Evolutionary conservation across 306 rosid genomes (phyloP).

Genomic region (Acacia confusa): DNA sequence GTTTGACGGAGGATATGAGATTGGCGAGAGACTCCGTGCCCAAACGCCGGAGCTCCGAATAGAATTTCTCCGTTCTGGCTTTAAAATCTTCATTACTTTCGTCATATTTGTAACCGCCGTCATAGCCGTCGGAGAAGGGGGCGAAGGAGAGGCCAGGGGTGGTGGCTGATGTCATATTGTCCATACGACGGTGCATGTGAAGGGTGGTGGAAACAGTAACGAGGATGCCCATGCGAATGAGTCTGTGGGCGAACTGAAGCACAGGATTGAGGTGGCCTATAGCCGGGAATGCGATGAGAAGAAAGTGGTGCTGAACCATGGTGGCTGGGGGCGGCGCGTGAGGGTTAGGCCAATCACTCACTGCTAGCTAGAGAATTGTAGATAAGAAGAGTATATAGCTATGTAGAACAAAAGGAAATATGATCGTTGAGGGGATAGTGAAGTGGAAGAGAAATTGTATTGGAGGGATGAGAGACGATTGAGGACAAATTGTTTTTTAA

Average conservation of each 20-base stretch:
- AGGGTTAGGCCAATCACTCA: too few relatives aligned
- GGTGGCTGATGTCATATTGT: background rate
- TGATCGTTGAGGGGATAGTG: too few relatives aligned
- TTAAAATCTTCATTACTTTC: background rate
- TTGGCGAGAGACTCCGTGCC: conserved; percentile 28
- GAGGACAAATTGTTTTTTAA: too few relatives aligned
- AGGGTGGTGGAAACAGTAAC: conserved; percentile 43
- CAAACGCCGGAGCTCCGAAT: conserved; percentile 30
- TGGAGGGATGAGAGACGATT: too few relatives aligned
- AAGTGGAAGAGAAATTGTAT: background rate
- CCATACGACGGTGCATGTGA: conserved; percentile 31
- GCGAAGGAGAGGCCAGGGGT: conserved; percentile 31
- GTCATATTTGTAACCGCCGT: conserved; percentile 21
- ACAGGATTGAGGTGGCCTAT: conserved; percentile 60
- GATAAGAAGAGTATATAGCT: background rate
- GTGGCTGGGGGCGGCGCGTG: background rate
- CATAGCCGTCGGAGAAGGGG: conserved; percentile 49
- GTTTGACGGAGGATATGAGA: conserved; percentile 4
- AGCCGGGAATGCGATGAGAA: conserved; percentile 37
- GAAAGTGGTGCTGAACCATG: conserved; percentile 40
- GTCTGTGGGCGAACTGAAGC: conserved; percentile 46
- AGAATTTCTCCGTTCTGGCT: background rate
- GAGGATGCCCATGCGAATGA: conserved; percentile 24
- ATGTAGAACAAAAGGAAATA: too few relatives aligned
- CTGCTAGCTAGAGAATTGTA: background rate